phyloP scores from a whole-genome alignment of 257 asterid genomes.

The Galeopsis tetrahit region DNA sequence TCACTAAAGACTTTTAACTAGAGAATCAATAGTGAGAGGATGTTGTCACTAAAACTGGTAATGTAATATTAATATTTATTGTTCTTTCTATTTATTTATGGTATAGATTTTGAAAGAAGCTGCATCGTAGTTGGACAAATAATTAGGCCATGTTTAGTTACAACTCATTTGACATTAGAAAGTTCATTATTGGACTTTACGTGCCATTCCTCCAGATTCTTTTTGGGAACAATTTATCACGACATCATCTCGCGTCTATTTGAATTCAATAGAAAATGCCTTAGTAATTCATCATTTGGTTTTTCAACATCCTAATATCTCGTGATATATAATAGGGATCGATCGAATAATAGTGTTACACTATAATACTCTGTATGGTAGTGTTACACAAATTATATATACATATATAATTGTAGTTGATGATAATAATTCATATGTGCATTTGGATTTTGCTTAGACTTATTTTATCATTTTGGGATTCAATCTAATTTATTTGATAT shows the following conservation, averaged over 20 bases:
- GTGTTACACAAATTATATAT: no score
- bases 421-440: background rate
- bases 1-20: no score
- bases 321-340: no score
- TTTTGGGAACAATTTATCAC: background rate
- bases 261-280: no score
- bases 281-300: no score
- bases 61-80: no score
- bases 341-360: no score
- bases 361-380: no score
- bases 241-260: no score
- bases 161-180: conserved; percentile 40
- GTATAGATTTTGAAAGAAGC: background rate
- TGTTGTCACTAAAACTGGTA: no score
- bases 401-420: background rate
- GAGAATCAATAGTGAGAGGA: no score
- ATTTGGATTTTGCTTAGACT: background rate
- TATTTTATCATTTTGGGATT: background rate
- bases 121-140: conserved; percentile 35
- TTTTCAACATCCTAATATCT: background rate
- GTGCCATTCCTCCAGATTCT: background rate
- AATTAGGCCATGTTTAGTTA: conserved; percentile 44
- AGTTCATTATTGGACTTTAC: conserved; percentile 25
- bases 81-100: background rate
- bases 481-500: background rate